phyloP scores from a whole-genome alignment of 2,329 filamentous ascomycete species.

The Penicillium fuscoglaucum region DNA sequence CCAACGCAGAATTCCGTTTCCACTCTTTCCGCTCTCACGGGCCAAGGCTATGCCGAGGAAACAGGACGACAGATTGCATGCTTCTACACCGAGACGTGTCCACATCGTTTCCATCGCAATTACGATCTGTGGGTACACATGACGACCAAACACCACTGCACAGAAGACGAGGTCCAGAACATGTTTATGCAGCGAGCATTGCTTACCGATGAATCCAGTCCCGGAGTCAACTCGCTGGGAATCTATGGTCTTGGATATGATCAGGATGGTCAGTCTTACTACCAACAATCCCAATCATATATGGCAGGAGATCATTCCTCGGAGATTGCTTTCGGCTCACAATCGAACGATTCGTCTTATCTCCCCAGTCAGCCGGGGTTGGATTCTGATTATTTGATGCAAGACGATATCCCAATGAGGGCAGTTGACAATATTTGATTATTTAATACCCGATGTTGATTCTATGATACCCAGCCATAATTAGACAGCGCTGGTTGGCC shows the following conservation, averaged over 20 bases:
- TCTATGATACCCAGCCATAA: constrained; percentile 34
- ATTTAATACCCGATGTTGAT: constrained; percentile 9
- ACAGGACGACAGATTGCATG: constrained; percentile 54
- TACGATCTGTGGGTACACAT: constrained; percentile 61
- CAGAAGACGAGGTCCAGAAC: constrained; percentile 43
- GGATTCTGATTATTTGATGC: constrained; percentile 31
- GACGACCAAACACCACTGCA: constrained; percentile 45
- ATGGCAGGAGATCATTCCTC: constrained; percentile 1
- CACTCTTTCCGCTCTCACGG: constrained; percentile 54
- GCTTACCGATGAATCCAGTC: constrained; percentile 31
- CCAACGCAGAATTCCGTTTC: constrained; percentile 24
- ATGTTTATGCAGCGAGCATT: constrained; percentile 44
- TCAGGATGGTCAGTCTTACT: constrained; percentile 19
- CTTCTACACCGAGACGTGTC: constrained; percentile 48
- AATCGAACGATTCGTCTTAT: constrained; percentile 3
- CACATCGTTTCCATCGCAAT: constrained; percentile 57
- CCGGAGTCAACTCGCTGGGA: constrained; percentile 32
- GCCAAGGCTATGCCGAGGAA: constrained; percentile 55
- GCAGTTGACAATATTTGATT: not conserved
- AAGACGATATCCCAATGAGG: constrained; percentile 13
- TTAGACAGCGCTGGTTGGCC: constrained; percentile 38
- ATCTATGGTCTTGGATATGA: constrained; percentile 42
- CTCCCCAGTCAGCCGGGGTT: constrained; percentile 4
- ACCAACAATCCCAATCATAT: constrained; percentile 16
- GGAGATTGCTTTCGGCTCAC: constrained; percentile 10